Conservation (phyloP, 345 rosid genomes). For the Ailanthus altissimus region DNA sequence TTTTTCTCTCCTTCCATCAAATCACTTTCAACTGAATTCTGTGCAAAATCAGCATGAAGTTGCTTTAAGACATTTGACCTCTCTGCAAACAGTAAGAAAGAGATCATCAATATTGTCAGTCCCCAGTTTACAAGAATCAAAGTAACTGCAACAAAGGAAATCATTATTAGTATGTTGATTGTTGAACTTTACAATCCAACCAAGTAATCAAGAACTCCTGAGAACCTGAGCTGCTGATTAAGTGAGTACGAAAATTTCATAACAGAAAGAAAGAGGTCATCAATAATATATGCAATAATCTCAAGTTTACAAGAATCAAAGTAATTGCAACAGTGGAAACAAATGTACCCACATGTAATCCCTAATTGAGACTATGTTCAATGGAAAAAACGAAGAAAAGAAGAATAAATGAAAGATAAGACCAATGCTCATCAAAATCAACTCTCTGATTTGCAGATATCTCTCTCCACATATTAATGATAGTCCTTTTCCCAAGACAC, state of each 20-base stretch:
- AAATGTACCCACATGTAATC: not conserved
- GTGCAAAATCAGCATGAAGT: constrained; percentile 29
- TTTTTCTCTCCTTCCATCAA: constrained; percentile 52
- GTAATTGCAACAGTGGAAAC: not conserved
- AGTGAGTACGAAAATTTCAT: not conserved
- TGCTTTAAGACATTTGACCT: constrained; percentile 40
- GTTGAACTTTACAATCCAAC: not conserved
- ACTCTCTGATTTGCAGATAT: not conserved
- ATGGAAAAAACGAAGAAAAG: not conserved
- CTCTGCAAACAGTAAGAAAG: constrained; percentile 34
- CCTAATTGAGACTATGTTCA: not conserved
- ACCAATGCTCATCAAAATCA: not conserved
- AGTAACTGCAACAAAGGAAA: not conserved
- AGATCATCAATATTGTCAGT: constrained; percentile 9
- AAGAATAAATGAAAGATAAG: not conserved
- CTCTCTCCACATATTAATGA: not conserved
- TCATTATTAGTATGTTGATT: not conserved
- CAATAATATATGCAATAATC: not conserved
- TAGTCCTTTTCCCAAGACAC: not conserved
- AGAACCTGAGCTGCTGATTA: not conserved
- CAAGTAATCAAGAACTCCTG: not conserved
- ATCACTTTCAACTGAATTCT: constrained; percentile 27
- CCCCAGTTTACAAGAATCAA: not conserved
- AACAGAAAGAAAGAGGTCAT: constrained; percentile 10
- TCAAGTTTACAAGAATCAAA: not conserved